Percentiles rank a stretch among this genome's conserved stretches.
phyloP scores from a whole-genome alignment of 805 yeast genomes.

The Brettanomyces sp. region DNA sequence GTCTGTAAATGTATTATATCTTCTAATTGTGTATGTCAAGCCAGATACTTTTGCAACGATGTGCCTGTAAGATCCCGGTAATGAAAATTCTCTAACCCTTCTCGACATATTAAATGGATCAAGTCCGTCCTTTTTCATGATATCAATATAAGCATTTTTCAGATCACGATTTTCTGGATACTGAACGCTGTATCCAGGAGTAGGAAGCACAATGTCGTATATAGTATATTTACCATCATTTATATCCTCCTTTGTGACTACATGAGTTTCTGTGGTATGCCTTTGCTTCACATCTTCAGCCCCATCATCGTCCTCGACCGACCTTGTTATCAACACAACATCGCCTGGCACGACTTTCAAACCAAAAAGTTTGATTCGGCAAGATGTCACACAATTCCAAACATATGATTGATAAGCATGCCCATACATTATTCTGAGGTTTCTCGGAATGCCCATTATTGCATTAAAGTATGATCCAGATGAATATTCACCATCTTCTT shows the following conservation, averaged over 20 bases:
- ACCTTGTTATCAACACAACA: constrained; percentile 45
- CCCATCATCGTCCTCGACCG: constrained; percentile 32
- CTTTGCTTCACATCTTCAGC: constrained; percentile 63
- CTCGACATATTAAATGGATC: constrained; percentile 83
- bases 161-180: constrained; percentile 68
- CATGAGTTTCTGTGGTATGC: constrained; percentile 55
- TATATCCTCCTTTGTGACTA: constrained; percentile 68
- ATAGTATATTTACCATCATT: constrained; percentile 50
- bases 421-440: constrained; percentile 86
- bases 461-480: constrained; percentile 63
- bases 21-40: constrained; percentile 52
- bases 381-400: constrained; percentile 84
- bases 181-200: constrained; percentile 89
- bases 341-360: constrained; percentile 70
- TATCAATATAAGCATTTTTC: constrained; percentile 50
- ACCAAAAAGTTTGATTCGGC: constrained; percentile 66
- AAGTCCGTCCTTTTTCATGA: constrained; percentile 74
- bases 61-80: constrained; percentile 82
- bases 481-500: constrained; percentile 36
- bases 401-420: constrained; percentile 96
- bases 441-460: constrained; percentile 83
- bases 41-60: constrained; percentile 57
- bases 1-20: constrained; percentile 55
- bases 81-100: constrained; percentile 77
- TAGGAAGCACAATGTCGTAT: constrained; percentile 84